Conservation (phyloP, 495 filamentous ascomycete genomes). For the Neurospora sp. region DNA sequence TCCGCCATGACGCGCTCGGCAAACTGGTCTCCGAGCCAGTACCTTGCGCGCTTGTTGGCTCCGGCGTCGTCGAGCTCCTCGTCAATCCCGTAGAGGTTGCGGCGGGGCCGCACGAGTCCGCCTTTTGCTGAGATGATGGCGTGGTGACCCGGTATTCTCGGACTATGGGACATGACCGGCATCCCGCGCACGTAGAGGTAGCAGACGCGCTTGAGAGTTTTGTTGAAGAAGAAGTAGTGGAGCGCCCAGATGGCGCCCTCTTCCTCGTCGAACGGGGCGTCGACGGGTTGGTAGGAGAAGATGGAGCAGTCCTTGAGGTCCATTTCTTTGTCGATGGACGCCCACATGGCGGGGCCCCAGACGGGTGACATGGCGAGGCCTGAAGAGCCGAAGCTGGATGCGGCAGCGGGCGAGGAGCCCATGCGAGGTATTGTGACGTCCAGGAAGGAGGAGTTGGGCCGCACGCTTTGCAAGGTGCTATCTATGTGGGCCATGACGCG, state of each 20-base stretch:
- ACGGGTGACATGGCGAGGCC: conserved; percentile 29
- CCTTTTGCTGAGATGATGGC: conserved; percentile 5
- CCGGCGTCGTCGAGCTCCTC: conserved; percentile 22
- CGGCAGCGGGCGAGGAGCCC: conserved; percentile 19
- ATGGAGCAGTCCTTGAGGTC: conserved; percentile 69
- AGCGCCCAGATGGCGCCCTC: conserved; percentile 88
- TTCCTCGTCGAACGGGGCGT: conserved; percentile 79
- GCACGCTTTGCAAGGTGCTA: conserved; percentile 72
- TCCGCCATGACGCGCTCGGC: conserved; percentile 30
- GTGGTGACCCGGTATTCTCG: conserved; percentile 23
- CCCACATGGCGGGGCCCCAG: conserved; percentile 86
- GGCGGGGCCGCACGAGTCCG: neutral
- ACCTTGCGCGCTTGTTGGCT: conserved; percentile 66
- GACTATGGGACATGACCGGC: conserved; percentile 67
- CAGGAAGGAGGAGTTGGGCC: conserved; percentile 38
- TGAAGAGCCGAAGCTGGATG: conserved; percentile 14
- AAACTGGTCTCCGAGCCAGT: conserved; percentile 67
- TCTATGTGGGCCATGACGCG: conserved; percentile 77
- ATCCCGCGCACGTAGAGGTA: conserved; percentile 85
- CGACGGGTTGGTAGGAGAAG: conserved; percentile 77
- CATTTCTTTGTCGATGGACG: conserved; percentile 87
- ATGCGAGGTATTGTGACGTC: conserved; percentile 13
- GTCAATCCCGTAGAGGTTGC: neutral
- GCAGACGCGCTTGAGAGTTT: conserved; percentile 80
- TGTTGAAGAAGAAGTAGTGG: conserved; percentile 98